These are phyloP conservation scores for Balamuthia mandrillaris DNA, from an alignment of 208 protist species.

Conservation along the genomic window DNA sequence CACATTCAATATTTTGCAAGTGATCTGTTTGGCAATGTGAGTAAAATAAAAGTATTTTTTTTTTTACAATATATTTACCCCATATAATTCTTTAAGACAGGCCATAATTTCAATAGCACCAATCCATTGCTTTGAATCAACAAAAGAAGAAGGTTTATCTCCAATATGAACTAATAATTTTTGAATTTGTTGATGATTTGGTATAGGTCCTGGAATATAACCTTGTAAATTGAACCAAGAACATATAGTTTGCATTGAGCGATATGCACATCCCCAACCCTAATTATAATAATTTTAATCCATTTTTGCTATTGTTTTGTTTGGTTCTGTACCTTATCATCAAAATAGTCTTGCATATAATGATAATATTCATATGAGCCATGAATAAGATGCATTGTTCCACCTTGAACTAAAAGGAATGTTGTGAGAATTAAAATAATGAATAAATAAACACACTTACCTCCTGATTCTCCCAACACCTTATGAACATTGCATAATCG, in stretches of 20 bases:
- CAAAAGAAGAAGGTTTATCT: conserved; percentile 80
- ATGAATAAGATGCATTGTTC: conserved; percentile 58
- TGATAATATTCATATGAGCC: conserved; percentile 91
- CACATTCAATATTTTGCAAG: conserved; percentile 78
- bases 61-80: neutral
- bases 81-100: conserved; percentile 77
- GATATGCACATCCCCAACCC: conserved; percentile 92
- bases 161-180: conserved; percentile 80
- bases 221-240: conserved; percentile 60
- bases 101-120: conserved; percentile 87
- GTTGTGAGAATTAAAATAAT: neutral
- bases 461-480: conserved; percentile 13
- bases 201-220: conserved; percentile 21
- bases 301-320: too few relatives aligned
- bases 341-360: conserved; percentile 86
- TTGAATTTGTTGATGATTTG: conserved; percentile 76
- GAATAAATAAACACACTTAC: neutral
- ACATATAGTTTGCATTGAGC: conserved; percentile 76
- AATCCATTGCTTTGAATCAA: conserved; percentile 89
- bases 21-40: neutral
- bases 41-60: neutral
- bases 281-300: conserved; percentile 50
- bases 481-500: conserved; percentile 22
- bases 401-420: neutral
- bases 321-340: conserved; percentile 68